These are phyloP conservation scores for Cenchrus fungigraminus DNA, from an alignment of 176 grass and related monocot species.

Conservation along the genomic window DNA sequence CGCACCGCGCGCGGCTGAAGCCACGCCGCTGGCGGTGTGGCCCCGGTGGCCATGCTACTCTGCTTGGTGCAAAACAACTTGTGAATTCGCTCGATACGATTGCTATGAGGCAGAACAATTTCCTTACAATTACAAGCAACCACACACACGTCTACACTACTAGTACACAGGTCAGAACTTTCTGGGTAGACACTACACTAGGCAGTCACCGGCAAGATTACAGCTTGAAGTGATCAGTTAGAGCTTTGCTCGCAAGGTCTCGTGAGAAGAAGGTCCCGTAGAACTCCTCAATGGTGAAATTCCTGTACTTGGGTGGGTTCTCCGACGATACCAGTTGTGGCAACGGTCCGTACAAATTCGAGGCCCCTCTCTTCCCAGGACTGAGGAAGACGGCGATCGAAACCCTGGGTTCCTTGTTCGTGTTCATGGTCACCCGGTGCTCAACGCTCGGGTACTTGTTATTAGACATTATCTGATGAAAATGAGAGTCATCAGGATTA, in stretches of 20 bases:
- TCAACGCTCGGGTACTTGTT: slow-evolving; percentile 75
- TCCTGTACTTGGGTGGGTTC: slow-evolving; percentile 58
- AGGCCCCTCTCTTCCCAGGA: slow-evolving; percentile 61
- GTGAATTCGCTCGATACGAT: too few relatives aligned
- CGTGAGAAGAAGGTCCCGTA: slow-evolving; percentile 56
- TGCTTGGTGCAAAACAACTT: too few relatives aligned
- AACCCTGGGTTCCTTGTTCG: slow-evolving; percentile 61
- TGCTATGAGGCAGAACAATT: neutral
- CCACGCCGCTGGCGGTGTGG: too few relatives aligned
- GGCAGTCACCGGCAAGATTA: neutral
- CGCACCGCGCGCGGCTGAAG: too few relatives aligned
- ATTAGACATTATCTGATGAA: slow-evolving; percentile 74
- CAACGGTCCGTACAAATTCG: slow-evolving; percentile 68
- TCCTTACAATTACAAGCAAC: neutral
- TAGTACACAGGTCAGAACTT: neutral
- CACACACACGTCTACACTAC: neutral
- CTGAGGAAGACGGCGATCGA: slow-evolving; percentile 71
- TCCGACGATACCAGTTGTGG: slow-evolving; percentile 52
- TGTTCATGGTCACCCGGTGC: slow-evolving; percentile 66
- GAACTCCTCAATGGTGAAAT: slow-evolving; percentile 71
- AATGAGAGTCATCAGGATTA: neutral
- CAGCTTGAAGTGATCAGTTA: slow-evolving; percentile 67
- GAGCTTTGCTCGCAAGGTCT: slow-evolving; percentile 68
- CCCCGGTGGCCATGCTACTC: too few relatives aligned
- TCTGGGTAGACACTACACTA: neutral